Base-by-base conservation (phyloP, 129 eudicot species). In the Flaveria robusta region DNA sequence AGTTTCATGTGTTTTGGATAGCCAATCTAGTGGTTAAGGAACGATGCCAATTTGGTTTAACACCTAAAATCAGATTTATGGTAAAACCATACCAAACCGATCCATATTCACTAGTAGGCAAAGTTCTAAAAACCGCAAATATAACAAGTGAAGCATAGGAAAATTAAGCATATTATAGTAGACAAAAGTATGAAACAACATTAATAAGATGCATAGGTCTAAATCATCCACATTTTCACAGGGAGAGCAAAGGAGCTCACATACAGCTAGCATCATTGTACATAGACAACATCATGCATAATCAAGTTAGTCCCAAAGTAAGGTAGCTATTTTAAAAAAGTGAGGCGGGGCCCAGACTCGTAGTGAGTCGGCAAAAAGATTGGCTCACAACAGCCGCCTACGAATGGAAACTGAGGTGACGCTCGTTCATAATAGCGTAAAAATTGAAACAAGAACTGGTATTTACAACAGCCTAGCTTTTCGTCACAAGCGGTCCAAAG, bases 371-470 rank as follows among this genome's bases (percentile, higher is more conserved):
- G 78, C 79, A 75, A 79, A 84, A 84, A 79, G 79, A 76, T 64
- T 65, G 92, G 87, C 85, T 79, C 86, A 82, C 82, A 68, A 66
- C 70, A 77, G 39, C 77, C 66, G 74, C 77, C 82, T 65, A 79
- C 26, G 39, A 67, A 31, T 49, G 20, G 76, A 77, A 41, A 63
- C 68, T 16, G 45, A 29, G 68, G 29, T 29, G 68, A 63, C 7
- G 45, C 15, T 62, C 43, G 18, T 63, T 26, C 22, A 41, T 3
- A 58, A 39, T 29, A 68, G 62, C 54, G 71, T 18, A 70, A 46
- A 29, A 68, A 70, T 23, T 29, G 71, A 71, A 46, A 66, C 71
- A n/a, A 55, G 68, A 82, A 81, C 73, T 63, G 63, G 58, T 82
- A 82, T 82, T 70, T 82, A 85, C 86, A 85, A 70, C 66, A 51